These are phyloP conservation scores for Apophysomyces ossiformis DNA, from an alignment of 371 early-diverging fungal genomes.

Conservation along the genomic window DNA sequence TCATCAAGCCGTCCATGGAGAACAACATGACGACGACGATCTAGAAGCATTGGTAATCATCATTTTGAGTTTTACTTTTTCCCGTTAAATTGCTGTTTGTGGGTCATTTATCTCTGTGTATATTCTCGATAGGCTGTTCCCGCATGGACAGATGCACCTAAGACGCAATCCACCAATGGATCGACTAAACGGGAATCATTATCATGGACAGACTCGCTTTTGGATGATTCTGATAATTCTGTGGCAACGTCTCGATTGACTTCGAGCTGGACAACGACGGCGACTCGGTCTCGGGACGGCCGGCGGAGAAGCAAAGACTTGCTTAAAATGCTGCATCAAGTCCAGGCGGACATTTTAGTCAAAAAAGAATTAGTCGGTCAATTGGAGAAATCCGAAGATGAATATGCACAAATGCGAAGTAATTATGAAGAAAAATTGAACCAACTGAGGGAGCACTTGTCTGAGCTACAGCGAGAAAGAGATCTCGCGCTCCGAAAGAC, in stretches of 20 bases:
- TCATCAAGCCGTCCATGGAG: not conserved
- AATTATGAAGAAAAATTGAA: slow-evolving; percentile 72
- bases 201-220: slow-evolving; percentile 44
- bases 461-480: slow-evolving; percentile 62
- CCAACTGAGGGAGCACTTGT: slow-evolving; percentile 59
- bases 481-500: slow-evolving; percentile 39
- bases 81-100: not conserved
- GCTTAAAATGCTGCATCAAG: slow-evolving; percentile 62
- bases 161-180: slow-evolving; percentile 21
- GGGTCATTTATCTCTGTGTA: not conserved
- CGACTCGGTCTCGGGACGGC: slow-evolving; percentile 6
- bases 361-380: slow-evolving; percentile 59
- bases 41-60: slow-evolving; percentile 49
- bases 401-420: slow-evolving; percentile 55
- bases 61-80: not conserved
- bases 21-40: slow-evolving; percentile 29
- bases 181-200: slow-evolving; percentile 40
- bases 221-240: slow-evolving; percentile 50
- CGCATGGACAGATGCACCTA: slow-evolving; percentile 44
- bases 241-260: slow-evolving; percentile 34
- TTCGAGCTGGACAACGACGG: slow-evolving; percentile 18
- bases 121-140: slow-evolving; percentile 40
- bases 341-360: slow-evolving; percentile 69
- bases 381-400: slow-evolving; percentile 60
- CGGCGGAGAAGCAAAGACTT: slow-evolving; percentile 37